These are phyloP conservation scores for Aspergillus neotritici DNA, from an alignment of 2,329 filamentous ascomycete species.

Conservation along the genomic window DNA sequence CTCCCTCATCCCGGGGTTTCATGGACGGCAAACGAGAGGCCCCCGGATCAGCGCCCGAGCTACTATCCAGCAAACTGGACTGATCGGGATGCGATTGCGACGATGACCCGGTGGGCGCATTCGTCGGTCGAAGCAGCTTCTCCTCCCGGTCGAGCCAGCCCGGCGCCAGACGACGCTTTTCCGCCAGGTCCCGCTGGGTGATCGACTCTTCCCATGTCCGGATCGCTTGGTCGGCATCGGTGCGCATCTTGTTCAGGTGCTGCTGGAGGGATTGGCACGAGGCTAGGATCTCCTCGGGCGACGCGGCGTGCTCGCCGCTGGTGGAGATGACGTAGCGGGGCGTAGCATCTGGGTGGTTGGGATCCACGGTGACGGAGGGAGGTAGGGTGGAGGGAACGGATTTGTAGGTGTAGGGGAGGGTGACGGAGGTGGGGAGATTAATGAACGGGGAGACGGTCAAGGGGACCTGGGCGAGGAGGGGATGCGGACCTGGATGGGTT, in stretches of 20 bases:
- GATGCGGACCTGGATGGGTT: conserved; percentile 62
- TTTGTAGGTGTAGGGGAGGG: conserved; percentile 93
- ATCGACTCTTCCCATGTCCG: conserved; percentile 63
- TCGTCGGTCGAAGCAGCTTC: conserved; percentile 52
- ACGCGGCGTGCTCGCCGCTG: conserved; percentile 70
- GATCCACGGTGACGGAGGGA: conserved; percentile 57
- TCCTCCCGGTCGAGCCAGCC: conserved; percentile 60
- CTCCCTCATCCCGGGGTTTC: conserved; percentile 43
- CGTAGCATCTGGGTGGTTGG: conserved; percentile 43
- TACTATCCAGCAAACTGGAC: conserved; percentile 33
- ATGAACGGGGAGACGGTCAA: conserved; percentile 93
- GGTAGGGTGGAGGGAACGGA: conserved; percentile 81
- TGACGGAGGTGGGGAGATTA: conserved; percentile 79
- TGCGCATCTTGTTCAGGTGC: conserved; percentile 65
- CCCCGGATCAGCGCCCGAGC: conserved; percentile 29
- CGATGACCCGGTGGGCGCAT: conserved; percentile 11
- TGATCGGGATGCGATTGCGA: conserved; percentile 12
- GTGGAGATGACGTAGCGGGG: conserved; percentile 73
- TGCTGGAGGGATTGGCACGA: conserved; percentile 73
- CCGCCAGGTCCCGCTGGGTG: conserved; percentile 53
- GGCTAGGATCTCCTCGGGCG: conserved; percentile 77
- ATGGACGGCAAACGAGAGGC: conserved; percentile 34
- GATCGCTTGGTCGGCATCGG: conserved; percentile 61
- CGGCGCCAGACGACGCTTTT: conserved; percentile 59
- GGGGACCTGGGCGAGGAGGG: conserved; percentile 84